Conservation (phyloP, 768 basidiomycete species). For the Phylloporus sp. region DNA sequence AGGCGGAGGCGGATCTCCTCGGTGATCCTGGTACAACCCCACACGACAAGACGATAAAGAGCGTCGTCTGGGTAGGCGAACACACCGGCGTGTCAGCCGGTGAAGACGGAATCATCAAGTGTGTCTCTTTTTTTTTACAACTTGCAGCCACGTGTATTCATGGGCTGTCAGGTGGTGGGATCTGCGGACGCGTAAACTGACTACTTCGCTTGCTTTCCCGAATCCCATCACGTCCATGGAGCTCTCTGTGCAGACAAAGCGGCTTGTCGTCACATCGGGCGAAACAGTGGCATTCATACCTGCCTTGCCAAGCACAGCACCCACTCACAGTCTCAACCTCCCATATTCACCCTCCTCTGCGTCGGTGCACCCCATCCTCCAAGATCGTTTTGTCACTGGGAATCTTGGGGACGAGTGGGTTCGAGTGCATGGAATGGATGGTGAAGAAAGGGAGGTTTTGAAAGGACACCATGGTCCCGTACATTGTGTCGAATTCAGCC, state of each 20-base stretch:
- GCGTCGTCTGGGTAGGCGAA: constrained; percentile 90
- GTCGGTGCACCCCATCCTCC: constrained; percentile 85
- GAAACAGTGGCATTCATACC: constrained; percentile 91
- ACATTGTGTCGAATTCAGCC: constrained; percentile 89
- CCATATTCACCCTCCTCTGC: constrained; percentile 90
- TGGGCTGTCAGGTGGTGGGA: constrained; percentile 86
- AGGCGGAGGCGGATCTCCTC: constrained; percentile 83
- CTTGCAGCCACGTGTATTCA: constrained; percentile 6
- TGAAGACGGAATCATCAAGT: constrained; percentile 92
- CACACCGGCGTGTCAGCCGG: constrained; percentile 85
- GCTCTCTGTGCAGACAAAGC: constrained; percentile 72
- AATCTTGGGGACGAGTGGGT: constrained; percentile 94
- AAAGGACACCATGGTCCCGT: constrained; percentile 99
- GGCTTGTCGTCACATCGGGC: constrained; percentile 87
- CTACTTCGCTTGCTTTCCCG: constrained; percentile 67
- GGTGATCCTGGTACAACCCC: constrained; percentile 55
- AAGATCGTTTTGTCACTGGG: constrained; percentile 92
- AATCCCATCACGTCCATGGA: constrained; percentile 94
- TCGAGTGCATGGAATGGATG: constrained; percentile 84
- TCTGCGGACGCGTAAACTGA: constrained; percentile 69
- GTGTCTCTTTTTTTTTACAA: constrained; percentile 5
- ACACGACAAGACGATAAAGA: constrained; percentile 89
- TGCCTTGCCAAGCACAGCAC: constrained; percentile 56
- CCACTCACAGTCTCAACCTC: constrained; percentile 73
- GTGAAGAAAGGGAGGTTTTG: constrained; percentile 84